A percentile compares a stretch with the other conserved stretches of the same genome.
These are phyloP conservation scores for Leccinum huronense DNA, from an alignment of 1,284 basidiomycete species.

Conservation along the genomic window DNA sequence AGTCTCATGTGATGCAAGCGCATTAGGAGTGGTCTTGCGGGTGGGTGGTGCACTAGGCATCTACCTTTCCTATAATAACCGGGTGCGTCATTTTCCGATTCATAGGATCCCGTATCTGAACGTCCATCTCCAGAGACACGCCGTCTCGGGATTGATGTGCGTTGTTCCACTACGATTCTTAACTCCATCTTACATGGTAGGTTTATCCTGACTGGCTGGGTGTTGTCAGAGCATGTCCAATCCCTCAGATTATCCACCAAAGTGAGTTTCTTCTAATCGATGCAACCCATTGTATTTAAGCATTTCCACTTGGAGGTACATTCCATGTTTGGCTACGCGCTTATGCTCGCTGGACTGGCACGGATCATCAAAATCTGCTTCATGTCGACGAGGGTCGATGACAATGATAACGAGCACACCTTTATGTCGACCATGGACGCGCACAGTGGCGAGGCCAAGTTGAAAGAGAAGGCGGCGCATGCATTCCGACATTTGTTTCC, in stretches of 20 bases:
- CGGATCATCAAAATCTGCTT: constrained; percentile 90
- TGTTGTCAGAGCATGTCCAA: constrained; percentile 90
- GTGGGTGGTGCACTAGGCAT: constrained; percentile 87
- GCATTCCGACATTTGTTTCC: constrained; percentile 85
- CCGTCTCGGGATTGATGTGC: constrained; percentile 83
- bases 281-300: constrained; percentile 10
- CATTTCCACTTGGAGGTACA: constrained; percentile 59
- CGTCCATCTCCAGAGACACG: constrained; percentile 51
- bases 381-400: constrained; percentile 40
- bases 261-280: constrained; percentile 38
- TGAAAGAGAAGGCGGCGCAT: constrained; percentile 43
- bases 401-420: constrained; percentile 63
- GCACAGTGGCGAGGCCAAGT: constrained; percentile 10
- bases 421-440: constrained; percentile 38
- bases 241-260: constrained; percentile 81
- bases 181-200: constrained; percentile 37
- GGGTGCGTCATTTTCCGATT: constrained; percentile 38
- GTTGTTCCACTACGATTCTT: constrained; percentile 18
- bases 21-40: constrained; percentile 69
- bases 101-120: background rate
- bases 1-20: constrained; percentile 28
- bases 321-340: constrained; percentile 76
- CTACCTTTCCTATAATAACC: constrained; percentile 80
- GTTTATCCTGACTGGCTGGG: constrained; percentile 90
- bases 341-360: constrained; percentile 84